Evolutionary conservation across 2,329 filamentous ascomycete species (phyloP).

Genomic region (Phoma sp.): DNA sequence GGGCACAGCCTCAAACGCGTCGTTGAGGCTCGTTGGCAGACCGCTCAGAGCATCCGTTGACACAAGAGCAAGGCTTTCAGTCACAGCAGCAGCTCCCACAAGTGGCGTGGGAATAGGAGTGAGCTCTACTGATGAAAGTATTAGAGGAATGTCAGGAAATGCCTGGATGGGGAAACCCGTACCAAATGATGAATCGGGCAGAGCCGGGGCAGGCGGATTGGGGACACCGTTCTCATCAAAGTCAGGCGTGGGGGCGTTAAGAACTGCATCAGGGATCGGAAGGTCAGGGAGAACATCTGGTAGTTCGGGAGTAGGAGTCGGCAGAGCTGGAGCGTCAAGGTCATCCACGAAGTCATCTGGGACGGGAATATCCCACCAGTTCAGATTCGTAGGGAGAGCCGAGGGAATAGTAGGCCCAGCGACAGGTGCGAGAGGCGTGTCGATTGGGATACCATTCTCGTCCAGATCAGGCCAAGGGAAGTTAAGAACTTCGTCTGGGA

Average conservation of each 20-base stretch:
- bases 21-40: background rate
- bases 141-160: conserved; percentile 5
- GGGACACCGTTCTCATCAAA: too few relatives aligned
- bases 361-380: background rate
- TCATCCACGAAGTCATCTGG: conserved; percentile 8
- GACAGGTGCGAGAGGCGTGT: background rate
- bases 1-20: background rate
- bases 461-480: conserved; percentile 6
- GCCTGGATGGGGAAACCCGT: conserved; percentile 9
- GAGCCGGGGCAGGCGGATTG: background rate
- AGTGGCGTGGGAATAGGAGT: background rate
- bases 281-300: background rate
- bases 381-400: background rate
- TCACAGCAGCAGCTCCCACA: conserved; percentile 2
- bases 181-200: conserved; percentile 2
- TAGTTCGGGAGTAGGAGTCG: background rate
- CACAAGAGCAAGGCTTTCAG: background rate
- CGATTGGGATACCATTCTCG: conserved; percentile 3
- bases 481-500: conserved; percentile 1
- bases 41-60: conserved; percentile 4
- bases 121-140: background rate
- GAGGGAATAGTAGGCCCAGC: background rate
- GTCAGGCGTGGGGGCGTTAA: too few relatives aligned
- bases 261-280: background rate
- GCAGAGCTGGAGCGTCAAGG: background rate